A percentile compares a stretch with the other conserved stretches of the same genome.
Conservation (phyloP, 2,329 filamentous ascomycete species). For the Trichophaea hybrida region DNA sequence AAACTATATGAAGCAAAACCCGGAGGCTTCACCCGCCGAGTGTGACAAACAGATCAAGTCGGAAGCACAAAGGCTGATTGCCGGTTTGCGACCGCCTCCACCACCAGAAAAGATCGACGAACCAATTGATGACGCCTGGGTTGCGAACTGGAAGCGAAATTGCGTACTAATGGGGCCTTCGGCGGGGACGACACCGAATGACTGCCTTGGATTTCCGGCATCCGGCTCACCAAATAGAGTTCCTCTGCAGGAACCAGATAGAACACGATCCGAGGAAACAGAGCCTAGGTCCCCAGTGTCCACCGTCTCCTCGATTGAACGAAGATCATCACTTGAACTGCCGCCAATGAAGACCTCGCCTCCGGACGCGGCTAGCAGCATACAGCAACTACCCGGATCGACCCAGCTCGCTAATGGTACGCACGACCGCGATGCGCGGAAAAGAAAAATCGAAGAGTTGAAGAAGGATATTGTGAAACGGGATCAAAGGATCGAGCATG, state of each 20-base stretch:
- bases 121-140: background rate
- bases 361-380: conserved; percentile 2
- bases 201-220: background rate
- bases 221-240: background rate
- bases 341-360: background rate
- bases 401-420: conserved; percentile 8
- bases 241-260: background rate
- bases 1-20: background rate
- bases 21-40: background rate
- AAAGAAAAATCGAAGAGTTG: conserved; percentile 17
- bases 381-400: conserved; percentile 4
- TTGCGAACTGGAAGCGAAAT: background rate
- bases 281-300: background rate
- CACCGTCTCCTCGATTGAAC: background rate
- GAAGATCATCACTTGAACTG: background rate
- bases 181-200: too few species aligned
- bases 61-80: background rate
- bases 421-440: conserved; percentile 15
- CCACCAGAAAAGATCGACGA: background rate
- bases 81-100: background rate
- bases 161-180: background rate
- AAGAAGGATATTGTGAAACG: conserved; percentile 21
- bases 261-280: background rate
- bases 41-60: background rate
- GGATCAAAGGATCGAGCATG: conserved; percentile 20